Percentiles rank a stretch among this genome's conserved stretches.
These are phyloP conservation scores for Annulohypoxylon nitens DNA, from an alignment of 495 filamentous ascomycete species.

Conservation along the genomic window DNA sequence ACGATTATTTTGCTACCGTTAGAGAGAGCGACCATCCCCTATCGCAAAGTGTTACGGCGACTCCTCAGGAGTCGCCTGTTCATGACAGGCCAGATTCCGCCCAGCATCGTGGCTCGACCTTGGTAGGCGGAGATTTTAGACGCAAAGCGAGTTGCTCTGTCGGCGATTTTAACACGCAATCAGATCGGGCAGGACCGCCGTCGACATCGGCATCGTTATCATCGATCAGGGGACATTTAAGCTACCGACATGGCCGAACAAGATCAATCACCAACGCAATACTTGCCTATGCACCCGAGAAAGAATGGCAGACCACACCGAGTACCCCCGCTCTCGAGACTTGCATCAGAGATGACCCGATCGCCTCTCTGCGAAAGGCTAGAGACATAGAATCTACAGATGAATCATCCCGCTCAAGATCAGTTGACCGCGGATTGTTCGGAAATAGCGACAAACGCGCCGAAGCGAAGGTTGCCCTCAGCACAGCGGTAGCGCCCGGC, in stretches of 20 bases:
- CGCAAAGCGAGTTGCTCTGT: constrained; percentile 55
- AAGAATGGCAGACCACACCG: constrained; percentile 59
- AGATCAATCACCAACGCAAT: constrained; percentile 70
- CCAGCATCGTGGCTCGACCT: constrained; percentile 62
- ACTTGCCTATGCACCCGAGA: constrained; percentile 54
- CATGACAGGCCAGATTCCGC: constrained; percentile 51
- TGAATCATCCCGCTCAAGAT: constrained; percentile 61
- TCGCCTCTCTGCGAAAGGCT: constrained; percentile 56
- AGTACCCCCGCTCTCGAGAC: constrained; percentile 62
- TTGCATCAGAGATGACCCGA: constrained; percentile 55
- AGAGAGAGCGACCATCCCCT: constrained; percentile 78
- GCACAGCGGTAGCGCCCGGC: constrained; percentile 72
- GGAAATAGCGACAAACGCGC: constrained; percentile 71
- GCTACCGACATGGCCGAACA: constrained; percentile 55
- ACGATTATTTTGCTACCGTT: constrained; percentile 73
- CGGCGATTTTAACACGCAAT: constrained; percentile 55
- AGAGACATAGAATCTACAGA: constrained; percentile 64
- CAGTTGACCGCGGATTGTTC: constrained; percentile 68
- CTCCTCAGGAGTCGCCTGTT: constrained; percentile 68
- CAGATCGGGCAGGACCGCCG: constrained; percentile 64
- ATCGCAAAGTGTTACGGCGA: constrained; percentile 83
- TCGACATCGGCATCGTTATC: constrained; percentile 64
- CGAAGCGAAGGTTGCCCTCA: constrained; percentile 73
- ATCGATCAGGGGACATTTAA: constrained; percentile 39
- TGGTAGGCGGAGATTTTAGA: constrained; percentile 54